Base-by-base conservation (phyloP, 805 yeast species). In the Saccharomycopsis olivae region DNA sequence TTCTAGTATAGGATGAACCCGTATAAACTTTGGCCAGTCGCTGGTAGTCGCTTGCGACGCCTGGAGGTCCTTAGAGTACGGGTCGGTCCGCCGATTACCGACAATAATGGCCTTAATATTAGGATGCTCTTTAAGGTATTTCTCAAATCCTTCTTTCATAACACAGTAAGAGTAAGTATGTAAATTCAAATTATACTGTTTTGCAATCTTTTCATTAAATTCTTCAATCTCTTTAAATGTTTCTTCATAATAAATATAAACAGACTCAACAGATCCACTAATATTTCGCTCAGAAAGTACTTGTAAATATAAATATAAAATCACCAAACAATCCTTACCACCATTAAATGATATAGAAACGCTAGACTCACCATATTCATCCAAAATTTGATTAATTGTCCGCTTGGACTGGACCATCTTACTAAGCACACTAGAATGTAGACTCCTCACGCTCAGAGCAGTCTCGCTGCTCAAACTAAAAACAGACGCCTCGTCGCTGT, bases 301-400 rank as follows among this genome's bases (percentile, higher is more conserved):
- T 1, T 92, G 78, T 38, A 88, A 60, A 39, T 84, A 74, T 4
- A 92, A 53, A 13, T 86, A 64, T 40, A 92, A 67, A 80, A 89
- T 75, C 24, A 88, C 96, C 35, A 88, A 71, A 52, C 97, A 92
- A 60, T 92, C 98, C 54, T 92, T 92, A 1, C 98, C 98, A 9
- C 98, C 98, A 55, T 92, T 92, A 58, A 81, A 92, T 2, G 95
- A 82, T 11, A 92, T 66, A 0, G 96, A 80, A 3, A 83, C 59
- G 43, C 80, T 77, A 10, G 66, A 62, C 11, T 62, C 39, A 1
- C 47, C 41, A 42, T 52, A 55, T 18, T 40, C 34, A 13, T 44
- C 43, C 23, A 49, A 24, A 3, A 44, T 38, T n/a, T 41, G 34
- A 10, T 25, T 18, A 9, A 47, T 36, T 3, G 41, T 29, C 4